Evolutionary conservation across 192 early-diverging fungal species (phyloP).

Genomic region (Oehlia diaphana): DNA sequence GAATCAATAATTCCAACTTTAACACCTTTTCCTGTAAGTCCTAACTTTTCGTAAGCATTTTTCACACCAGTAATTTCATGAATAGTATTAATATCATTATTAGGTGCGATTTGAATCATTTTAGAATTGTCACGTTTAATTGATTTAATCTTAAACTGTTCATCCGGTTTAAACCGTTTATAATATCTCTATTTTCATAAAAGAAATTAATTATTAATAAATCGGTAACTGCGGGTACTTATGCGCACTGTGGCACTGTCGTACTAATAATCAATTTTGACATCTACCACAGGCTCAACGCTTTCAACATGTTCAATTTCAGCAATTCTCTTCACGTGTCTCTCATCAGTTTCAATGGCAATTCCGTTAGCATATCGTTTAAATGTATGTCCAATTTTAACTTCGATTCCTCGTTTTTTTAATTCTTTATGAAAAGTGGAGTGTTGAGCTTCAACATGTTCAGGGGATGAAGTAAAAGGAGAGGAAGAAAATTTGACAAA

Average conservation of each 20-base stretch:
- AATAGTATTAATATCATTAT: constrained; percentile 23
- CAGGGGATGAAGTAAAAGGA: background rate
- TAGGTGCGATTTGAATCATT: background rate
- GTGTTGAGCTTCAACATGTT: background rate
- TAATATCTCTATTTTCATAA: background rate
- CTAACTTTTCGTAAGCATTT: constrained; percentile 44
- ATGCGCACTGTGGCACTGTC: too few species aligned
- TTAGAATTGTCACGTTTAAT: background rate
- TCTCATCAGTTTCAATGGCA: background rate
- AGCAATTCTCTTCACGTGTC: background rate
- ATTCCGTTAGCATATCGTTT: background rate
- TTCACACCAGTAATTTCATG: constrained; percentile 57
- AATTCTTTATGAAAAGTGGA: background rate
- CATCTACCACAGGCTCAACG: constrained; percentile 1
- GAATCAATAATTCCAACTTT: constrained; percentile 69
- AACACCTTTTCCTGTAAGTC: constrained; percentile 61
- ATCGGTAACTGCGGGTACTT: too few species aligned
- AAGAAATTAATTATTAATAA: background rate
- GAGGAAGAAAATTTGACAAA: background rate
- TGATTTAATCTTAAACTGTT: background rate
- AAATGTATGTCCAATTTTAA: background rate
- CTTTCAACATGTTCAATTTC: background rate
- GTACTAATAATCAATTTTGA: background rate
- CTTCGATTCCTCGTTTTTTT: background rate
- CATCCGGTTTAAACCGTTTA: background rate